phyloP scores from a whole-genome alignment of 1,284 basidiomycete genomes.

The Fomes fomentarius region DNA sequence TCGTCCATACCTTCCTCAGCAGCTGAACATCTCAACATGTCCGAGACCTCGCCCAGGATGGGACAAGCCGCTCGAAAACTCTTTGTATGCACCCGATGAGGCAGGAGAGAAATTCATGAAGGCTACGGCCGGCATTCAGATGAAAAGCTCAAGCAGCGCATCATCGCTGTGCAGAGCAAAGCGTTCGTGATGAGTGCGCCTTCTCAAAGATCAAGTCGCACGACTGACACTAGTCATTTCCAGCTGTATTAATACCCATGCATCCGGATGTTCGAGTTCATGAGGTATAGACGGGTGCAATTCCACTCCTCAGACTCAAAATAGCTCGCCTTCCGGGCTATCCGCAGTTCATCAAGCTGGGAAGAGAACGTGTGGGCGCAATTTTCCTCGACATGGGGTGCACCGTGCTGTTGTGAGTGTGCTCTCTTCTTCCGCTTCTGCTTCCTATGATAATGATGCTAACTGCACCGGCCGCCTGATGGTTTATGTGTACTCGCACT shows the following conservation, averaged over 20 bases:
- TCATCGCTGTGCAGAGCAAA: slow-evolving; percentile 14
- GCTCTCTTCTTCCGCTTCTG: no score
- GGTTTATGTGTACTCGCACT: no score
- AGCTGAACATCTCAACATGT: no score
- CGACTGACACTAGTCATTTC: no score
- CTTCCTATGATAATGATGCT: background rate
- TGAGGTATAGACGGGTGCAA: no score
- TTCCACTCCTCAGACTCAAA: slow-evolving; percentile 12
- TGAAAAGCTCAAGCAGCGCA: slow-evolving; percentile 18
- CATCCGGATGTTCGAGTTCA: slow-evolving; percentile 22
- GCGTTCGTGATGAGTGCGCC: slow-evolving; percentile 23
- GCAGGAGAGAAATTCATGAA: slow-evolving; percentile 23
- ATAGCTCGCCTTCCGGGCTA: slow-evolving; percentile 12
- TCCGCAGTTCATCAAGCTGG: slow-evolving; percentile 36
- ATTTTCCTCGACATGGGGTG: slow-evolving; percentile 49
- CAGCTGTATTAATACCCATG: slow-evolving; percentile 23
- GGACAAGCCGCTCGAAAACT: slow-evolving; percentile 4
- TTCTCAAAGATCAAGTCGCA: no score
- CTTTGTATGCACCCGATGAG: slow-evolving; percentile 12
- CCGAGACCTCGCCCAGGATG: no score
- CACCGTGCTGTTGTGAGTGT: slow-evolving; percentile 52
- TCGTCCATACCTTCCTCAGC: no score
- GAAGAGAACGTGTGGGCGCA: slow-evolving; percentile 38
- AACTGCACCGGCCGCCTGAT: no score
- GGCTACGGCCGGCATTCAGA: slow-evolving; percentile 19